phyloP scores from a whole-genome alignment of 306 rosid genomes.

The Cucurbita moschata region DNA sequence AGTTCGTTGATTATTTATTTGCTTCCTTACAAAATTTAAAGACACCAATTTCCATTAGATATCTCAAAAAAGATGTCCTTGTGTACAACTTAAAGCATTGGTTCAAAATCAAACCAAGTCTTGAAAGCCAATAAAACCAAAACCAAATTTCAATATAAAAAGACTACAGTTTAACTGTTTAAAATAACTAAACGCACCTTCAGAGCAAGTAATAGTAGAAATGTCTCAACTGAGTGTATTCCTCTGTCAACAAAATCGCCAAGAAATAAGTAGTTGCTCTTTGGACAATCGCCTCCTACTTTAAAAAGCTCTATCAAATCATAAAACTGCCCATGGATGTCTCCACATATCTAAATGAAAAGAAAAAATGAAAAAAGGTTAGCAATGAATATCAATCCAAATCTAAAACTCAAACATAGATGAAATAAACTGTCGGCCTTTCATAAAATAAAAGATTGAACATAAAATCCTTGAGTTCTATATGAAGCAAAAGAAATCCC shows the following conservation, averaged over 20 bases:
- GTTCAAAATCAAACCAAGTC: background rate
- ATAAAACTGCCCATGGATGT: conserved; percentile 96
- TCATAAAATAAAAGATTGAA: background rate
- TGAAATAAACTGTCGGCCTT: background rate
- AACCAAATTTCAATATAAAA: background rate
- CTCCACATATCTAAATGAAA: conserved; percentile 72
- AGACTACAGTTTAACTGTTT: background rate
- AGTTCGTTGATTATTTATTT: background rate
- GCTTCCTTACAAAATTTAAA: background rate
- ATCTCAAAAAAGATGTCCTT: background rate
- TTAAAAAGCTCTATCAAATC: conserved; percentile 99
- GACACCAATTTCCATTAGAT: background rate
- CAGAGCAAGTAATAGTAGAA: conserved; percentile 83
- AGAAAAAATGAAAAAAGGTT: conserved; percentile 9
- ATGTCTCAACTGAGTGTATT: conserved; percentile 82
- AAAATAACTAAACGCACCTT: conserved; percentile 37
- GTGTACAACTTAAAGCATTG: background rate
- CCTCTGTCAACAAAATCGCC: conserved; percentile 99
- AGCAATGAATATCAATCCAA: conserved; percentile 3
- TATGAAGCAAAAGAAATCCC: background rate
- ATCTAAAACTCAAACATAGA: background rate
- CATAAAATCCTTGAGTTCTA: background rate
- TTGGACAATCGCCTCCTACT: conserved; percentile 98
- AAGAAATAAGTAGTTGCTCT: conserved; percentile 89
- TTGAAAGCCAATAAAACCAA: background rate